Base-by-base conservation (phyloP, 208 protist species). In the Crithidia sp. region DNA sequence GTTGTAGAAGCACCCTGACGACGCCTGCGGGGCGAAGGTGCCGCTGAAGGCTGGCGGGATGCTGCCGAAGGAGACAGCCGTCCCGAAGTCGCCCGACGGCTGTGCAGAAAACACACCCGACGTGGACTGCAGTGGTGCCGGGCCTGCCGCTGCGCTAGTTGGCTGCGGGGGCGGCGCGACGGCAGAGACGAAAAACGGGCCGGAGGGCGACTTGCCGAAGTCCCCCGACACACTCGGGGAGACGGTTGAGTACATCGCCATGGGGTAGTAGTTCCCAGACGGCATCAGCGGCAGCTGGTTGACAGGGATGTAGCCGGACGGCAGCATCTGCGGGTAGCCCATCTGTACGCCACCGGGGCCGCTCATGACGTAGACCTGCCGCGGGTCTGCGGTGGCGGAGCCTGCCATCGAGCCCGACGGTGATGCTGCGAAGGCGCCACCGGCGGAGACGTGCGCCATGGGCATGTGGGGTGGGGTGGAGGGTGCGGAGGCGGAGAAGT, bases 181-280 rank as follows among this genome's bases (percentile, higher is more conserved):
- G 12, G 41, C 59, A 4, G 5, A 13, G 41, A 65, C 19, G 17
- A 54, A 65, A 2, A 50, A 45, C 6, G 60, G 44, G 8, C 12
- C 60, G 37, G 60, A 65, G 7, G 45, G 19, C 17, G 45, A 54
- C 45, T 28, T 37, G 45, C 19, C 40, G 19, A 65, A 54, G 4
- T 50, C 44, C 2, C 19, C 60, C 4, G 60, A 52, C 4, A 41
- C 13, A 5, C 19, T 58, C 19, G 54, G 16, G 37, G 12, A 28
- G 58, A 16, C 12, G 43, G 17, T 10, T 41, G 44, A 43, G 19
- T 65, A 65, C 43, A 65, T 19, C 0, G 60, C 44, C 44, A 65
- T 65, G 43, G 60, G 19, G 44, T 65, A 65, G 45, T 65, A 65
- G 17, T 44, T 43, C 7, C 60, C 60, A 54, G 43, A 10, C 3